These are phyloP conservation scores for Solanum hybrid DNA, from an alignment of 305 asterid genomes.

Conservation along the genomic window DNA sequence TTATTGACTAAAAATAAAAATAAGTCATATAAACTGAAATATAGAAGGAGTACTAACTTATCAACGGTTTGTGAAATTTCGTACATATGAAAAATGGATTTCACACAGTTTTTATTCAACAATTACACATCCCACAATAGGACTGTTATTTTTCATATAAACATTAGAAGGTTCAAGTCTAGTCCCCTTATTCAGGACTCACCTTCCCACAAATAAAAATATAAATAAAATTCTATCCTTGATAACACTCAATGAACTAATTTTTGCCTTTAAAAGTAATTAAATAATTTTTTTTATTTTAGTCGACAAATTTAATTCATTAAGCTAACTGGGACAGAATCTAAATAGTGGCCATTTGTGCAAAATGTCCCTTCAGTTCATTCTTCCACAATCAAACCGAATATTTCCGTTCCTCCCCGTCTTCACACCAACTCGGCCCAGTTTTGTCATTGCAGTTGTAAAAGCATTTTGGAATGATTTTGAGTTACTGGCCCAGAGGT, in stretches of 20 bases:
- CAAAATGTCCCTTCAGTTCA: constrained; percentile 12
- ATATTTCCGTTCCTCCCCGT: constrained; percentile 40
- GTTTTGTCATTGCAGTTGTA: constrained; percentile 29
- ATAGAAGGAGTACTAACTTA: background rate
- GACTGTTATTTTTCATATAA: background rate
- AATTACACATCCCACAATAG: background rate
- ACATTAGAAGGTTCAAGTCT: background rate
- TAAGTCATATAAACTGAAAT: background rate
- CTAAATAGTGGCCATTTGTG: background rate
- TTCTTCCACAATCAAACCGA: constrained; percentile 37
- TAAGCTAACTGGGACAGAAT: background rate
- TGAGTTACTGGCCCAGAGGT: constrained; percentile 18
- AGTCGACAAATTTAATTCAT: background rate
- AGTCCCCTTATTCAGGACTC: background rate
- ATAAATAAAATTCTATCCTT: background rate
- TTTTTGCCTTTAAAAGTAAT: background rate
- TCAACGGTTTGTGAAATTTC: background rate
- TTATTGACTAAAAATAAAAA: background rate
- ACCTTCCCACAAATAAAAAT: background rate
- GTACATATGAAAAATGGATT: background rate
- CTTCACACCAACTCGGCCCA: constrained; percentile 57
- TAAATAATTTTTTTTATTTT: background rate
- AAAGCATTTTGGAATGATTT: constrained; percentile 36
- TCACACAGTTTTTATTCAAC: background rate
- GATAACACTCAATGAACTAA: background rate